A percentile compares a stretch with the other conserved stretches of the same genome.
These are phyloP conservation scores for Aspergillus homomorphus DNA, from an alignment of 495 filamentous ascomycete genomes.

Conservation along the genomic window DNA sequence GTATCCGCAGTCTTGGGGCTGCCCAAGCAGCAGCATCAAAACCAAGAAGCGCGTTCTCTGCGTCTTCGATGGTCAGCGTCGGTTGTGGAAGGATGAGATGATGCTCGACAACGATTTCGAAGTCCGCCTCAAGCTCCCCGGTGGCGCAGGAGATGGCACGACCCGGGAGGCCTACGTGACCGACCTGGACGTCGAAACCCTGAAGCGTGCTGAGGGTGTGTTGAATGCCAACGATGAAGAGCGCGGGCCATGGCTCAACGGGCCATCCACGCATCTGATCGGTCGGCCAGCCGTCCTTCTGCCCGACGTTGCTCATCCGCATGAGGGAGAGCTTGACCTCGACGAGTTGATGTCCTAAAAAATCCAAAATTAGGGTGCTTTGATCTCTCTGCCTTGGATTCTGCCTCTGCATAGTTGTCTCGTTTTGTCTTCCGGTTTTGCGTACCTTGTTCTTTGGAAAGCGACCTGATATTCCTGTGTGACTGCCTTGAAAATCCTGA, in stretches of 20 bases:
- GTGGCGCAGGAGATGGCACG: constrained; percentile 58
- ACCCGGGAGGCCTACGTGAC: constrained; percentile 71
- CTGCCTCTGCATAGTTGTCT: constrained; percentile 16
- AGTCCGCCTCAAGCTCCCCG: constrained; percentile 74
- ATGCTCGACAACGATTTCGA: constrained; percentile 95
- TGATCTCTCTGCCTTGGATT: constrained; percentile 4
- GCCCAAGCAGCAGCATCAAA: constrained; percentile 84
- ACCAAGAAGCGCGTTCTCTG: constrained; percentile 95
- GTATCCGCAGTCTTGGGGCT: constrained; percentile 91
- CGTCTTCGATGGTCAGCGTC: constrained; percentile 84
- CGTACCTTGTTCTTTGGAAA: constrained; percentile 1
- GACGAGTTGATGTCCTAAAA: constrained; percentile 42
- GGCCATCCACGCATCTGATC: constrained; percentile 33
- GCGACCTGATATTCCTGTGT: neutral
- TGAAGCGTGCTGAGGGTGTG: constrained; percentile 82
- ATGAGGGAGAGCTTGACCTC: constrained; percentile 38
- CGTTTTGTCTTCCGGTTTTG: constrained; percentile 10
- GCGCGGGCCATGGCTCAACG: constrained; percentile 73
- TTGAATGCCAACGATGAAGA: constrained; percentile 73
- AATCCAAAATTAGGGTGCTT: too few relatives aligned
- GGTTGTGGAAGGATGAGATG: constrained; percentile 98
- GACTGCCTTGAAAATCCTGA: neutral
- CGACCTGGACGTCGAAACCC: constrained; percentile 87
- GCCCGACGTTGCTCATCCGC: constrained; percentile 31
- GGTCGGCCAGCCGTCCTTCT: constrained; percentile 37